Percentiles rank a stretch among this genome's conserved stretches.
These are phyloP conservation scores for Sporothrix curviconia DNA, from an alignment of 2,329 filamentous ascomycete species.

Conservation along the genomic window DNA sequence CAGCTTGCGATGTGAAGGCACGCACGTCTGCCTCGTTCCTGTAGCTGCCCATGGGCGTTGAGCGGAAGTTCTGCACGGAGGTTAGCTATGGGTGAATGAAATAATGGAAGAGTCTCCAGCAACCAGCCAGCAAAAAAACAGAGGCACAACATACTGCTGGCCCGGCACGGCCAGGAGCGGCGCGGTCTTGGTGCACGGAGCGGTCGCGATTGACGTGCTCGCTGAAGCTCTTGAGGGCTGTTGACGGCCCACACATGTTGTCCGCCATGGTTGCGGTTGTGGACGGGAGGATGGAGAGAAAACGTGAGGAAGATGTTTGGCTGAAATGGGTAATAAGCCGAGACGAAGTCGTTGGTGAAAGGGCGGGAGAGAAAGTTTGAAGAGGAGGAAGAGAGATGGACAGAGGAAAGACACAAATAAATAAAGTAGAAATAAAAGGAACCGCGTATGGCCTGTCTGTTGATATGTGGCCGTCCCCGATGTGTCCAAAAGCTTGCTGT, in stretches of 20 bases:
- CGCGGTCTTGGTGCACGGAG: slow-evolving; percentile 65
- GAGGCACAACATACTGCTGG: slow-evolving; percentile 18
- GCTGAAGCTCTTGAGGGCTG: slow-evolving; percentile 61
- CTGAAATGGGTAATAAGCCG: neutral
- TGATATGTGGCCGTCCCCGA: neutral
- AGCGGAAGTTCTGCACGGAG: slow-evolving; percentile 19
- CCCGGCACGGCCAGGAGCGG: slow-evolving; percentile 27
- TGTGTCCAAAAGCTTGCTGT: too few relatives aligned
- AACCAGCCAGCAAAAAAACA: neutral
- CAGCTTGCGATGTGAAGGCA: slow-evolving; percentile 14
- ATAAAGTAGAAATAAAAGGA: neutral
- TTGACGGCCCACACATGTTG: slow-evolving; percentile 63
- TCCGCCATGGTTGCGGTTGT: slow-evolving; percentile 31
- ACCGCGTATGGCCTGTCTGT: neutral
- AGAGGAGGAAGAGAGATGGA: neutral
- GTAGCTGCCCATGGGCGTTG: neutral
- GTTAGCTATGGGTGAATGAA: neutral
- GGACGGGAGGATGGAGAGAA: neutral
- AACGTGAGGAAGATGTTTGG: neutral
- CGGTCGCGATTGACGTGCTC: slow-evolving; percentile 63
- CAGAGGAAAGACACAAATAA: neutral
- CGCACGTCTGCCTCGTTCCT: slow-evolving; percentile 16
- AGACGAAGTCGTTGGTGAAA: too few relatives aligned
- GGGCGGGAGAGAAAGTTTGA: neutral
- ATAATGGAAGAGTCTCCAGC: neutral